Percentiles rank a stretch among this genome's conserved stretches.
Evolutionary conservation across 805 yeast genomes (phyloP).

Genomic region (Lipomyces japonicus): DNA sequence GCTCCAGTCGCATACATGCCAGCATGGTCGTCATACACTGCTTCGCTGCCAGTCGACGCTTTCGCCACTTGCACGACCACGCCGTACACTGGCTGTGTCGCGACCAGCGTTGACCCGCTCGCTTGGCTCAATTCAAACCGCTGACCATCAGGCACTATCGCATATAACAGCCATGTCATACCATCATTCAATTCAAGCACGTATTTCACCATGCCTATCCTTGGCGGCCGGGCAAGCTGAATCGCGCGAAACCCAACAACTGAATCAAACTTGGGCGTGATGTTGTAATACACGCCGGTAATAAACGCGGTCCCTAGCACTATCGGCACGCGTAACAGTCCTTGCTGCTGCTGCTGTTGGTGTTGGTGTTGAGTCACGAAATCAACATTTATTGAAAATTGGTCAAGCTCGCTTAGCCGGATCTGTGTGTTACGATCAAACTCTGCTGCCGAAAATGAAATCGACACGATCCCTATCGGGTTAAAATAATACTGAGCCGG

Average conservation of each 20-base stretch:
- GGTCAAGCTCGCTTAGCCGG: constrained; percentile 19
- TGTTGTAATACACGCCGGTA: constrained; percentile 44
- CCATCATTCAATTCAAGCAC: constrained; percentile 52
- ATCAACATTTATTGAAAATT: constrained; percentile 29
- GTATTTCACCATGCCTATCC: constrained; percentile 51
- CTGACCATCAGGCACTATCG: constrained; percentile 39
- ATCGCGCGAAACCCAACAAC: constrained; percentile 58
- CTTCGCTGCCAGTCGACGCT: constrained; percentile 41
- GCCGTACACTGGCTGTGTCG: constrained; percentile 46
- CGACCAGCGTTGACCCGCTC: constrained; percentile 42
- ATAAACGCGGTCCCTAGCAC: constrained; percentile 61
- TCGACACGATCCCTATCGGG: constrained; percentile 54
- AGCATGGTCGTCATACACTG: constrained; percentile 54
- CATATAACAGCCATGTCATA: constrained; percentile 65
- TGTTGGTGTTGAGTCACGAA: constrained; percentile 19
- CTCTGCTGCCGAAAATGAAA: constrained; percentile 54
- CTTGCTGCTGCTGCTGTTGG: constrained; percentile 12
- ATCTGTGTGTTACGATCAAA: constrained; percentile 41
- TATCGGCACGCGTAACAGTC: constrained; percentile 39
- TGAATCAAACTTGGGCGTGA: constrained; percentile 31
- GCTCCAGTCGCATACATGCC: constrained; percentile 58
- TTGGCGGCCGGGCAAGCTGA: constrained; percentile 40
- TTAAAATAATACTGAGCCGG: constrained; percentile 49
- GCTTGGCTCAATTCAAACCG: constrained; percentile 36
- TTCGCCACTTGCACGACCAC: constrained; percentile 58